A percentile compares a stretch with the other conserved stretches of the same genome.
Conservation (phyloP, 164 flowering plant species). For the grape (Vitis vinifera) region DNA sequence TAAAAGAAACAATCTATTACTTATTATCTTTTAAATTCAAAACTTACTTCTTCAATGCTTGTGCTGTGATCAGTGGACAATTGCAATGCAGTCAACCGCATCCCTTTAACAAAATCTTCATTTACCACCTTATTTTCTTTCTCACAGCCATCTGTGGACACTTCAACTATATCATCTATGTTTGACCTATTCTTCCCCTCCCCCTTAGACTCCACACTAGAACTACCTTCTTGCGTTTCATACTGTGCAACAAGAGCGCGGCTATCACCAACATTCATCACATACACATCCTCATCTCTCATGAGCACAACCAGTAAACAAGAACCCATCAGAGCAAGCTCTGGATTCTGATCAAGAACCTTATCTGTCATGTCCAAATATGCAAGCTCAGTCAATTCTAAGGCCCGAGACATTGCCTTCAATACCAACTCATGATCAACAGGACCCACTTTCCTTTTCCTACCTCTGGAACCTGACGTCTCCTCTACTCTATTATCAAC, state of each 20-base stretch:
- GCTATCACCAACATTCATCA: constrained; percentile 98
- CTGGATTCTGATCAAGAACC: constrained; percentile 82
- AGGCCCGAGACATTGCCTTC: constrained; percentile 78
- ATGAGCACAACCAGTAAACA: constrained; percentile 87
- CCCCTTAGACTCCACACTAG: constrained; percentile 21
- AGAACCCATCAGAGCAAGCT: constrained; percentile 96
- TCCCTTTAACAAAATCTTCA: constrained; percentile 36
- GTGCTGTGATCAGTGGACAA: constrained; percentile 98
- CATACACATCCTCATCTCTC: constrained; percentile 99
- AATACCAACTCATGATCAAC: constrained; percentile 81
- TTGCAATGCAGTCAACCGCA: constrained; percentile 82
- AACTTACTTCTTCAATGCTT: constrained; percentile 94
- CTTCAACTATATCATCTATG: constrained; percentile 68
- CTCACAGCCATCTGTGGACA: constrained; percentile 35
- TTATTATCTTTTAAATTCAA: neutral
- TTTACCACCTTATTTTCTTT: constrained; percentile 23
- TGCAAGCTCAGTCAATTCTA: constrained; percentile 73
- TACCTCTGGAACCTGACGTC: constrained; percentile 30
- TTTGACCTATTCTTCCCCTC: constrained; percentile 27
- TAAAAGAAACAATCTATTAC: neutral
- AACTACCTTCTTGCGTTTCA: constrained; percentile 42
- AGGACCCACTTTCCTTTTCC: constrained; percentile 70
- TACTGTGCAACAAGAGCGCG: constrained; percentile 92
- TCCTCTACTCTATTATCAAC: constrained; percentile 47
- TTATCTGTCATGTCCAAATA: constrained; percentile 91